Percentiles rank a stretch among this genome's conserved stretches.
Conservation (phyloP, 192 early-diverging fungal species). For the Gamsiella multidivaricata region DNA sequence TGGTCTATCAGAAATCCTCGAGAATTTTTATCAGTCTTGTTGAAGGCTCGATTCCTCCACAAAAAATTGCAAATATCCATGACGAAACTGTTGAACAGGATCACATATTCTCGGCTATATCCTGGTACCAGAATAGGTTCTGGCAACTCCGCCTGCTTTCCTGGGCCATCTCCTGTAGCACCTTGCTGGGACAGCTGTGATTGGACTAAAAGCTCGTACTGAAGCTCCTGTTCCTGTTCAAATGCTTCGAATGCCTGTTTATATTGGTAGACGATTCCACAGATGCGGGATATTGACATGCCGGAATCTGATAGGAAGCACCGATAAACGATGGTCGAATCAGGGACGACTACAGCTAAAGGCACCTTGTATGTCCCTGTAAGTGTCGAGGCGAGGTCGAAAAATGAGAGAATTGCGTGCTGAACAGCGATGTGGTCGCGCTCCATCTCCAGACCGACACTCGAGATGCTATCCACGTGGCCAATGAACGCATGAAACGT, state of each 20-base stretch:
- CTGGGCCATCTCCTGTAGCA: not conserved
- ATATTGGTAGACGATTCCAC: constrained; percentile 58
- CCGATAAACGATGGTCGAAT: constrained; percentile 53
- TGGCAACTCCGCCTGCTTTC: not conserved
- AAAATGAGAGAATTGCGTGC: constrained; percentile 61
- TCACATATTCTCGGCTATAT: constrained; percentile 54
- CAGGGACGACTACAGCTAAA: constrained; percentile 60
- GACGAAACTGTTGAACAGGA: constrained; percentile 64
- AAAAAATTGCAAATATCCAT: constrained; percentile 64
- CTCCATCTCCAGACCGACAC: constrained; percentile 53
- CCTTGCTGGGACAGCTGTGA: constrained; percentile 10
- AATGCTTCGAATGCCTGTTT: constrained; percentile 56
- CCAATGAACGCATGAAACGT: constrained; percentile 55
- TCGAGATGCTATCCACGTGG: constrained; percentile 55
- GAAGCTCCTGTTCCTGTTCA: constrained; percentile 39
- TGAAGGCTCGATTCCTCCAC: constrained; percentile 60
- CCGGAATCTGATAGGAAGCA: constrained; percentile 57
- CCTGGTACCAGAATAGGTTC: constrained; percentile 22
- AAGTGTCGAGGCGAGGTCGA: constrained; percentile 51
- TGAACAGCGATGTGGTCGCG: constrained; percentile 56
- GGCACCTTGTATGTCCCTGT: constrained; percentile 21
- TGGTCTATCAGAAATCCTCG: constrained; percentile 50
- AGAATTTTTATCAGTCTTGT: constrained; percentile 50
- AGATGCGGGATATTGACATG: constrained; percentile 61
- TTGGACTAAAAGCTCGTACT: constrained; percentile 40